Conservation (phyloP, 2,329 filamentous ascomycete species). For the Dothistroma septosporum region DNA sequence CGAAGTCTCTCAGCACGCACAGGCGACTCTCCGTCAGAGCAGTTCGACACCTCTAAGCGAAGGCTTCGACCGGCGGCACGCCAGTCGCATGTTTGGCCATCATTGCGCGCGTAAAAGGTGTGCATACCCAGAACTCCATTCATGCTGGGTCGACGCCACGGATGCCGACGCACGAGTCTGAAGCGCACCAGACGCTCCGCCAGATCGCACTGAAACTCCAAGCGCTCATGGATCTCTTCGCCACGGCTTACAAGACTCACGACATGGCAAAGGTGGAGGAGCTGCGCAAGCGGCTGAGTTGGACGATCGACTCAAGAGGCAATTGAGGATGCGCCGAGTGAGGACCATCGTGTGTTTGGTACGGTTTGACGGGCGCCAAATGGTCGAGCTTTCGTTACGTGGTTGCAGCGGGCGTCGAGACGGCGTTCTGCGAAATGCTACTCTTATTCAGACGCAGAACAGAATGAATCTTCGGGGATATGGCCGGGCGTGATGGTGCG, state of each 20-base stretch:
- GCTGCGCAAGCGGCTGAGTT: conserved; percentile 3
- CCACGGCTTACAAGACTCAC: background rate
- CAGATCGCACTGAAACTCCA: conserved; percentile 1
- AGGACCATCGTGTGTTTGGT: background rate
- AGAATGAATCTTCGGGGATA: too few relatives aligned
- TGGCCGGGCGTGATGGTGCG: too few relatives aligned
- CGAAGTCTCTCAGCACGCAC: too few relatives aligned
- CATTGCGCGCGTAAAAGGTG: background rate
- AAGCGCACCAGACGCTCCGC: conserved; percentile 2
- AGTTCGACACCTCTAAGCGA: background rate
- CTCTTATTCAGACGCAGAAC: too few relatives aligned
- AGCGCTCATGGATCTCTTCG: conserved; percentile 1
- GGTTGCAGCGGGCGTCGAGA: too few relatives aligned
- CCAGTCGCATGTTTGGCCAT: background rate
- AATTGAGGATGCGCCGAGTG: background rate
- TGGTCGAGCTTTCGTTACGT: too few relatives aligned
- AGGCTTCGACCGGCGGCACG: background rate
- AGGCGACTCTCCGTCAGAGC: too few relatives aligned
- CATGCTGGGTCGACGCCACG: background rate
- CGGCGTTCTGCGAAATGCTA: too few relatives aligned
- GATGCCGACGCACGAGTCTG: background rate
- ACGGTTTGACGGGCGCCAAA: background rate
- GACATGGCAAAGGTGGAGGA: conserved; percentile 7
- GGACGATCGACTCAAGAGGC: background rate
- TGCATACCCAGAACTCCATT: background rate